Percentiles rank a stretch among this genome's conserved stretches.
Evolutionary conservation across 1,284 basidiomycete genomes (phyloP).

Genomic region (Abortiporus biennis): DNA sequence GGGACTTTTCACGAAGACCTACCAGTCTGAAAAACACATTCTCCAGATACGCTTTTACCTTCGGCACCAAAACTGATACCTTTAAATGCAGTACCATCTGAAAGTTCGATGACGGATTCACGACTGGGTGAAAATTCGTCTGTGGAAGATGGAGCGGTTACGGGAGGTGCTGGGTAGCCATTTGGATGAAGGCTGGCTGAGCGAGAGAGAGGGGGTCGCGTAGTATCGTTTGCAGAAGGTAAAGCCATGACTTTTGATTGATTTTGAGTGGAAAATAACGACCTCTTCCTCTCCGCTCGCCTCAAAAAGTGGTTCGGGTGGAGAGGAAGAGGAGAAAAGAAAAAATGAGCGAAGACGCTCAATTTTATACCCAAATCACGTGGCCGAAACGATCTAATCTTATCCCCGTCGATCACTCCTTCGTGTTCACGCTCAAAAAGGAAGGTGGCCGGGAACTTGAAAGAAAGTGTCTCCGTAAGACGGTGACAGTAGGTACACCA

Average conservation of each 20-base stretch:
- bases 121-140: conserved; percentile 19
- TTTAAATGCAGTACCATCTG: conserved; percentile 84
- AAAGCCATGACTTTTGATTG: conserved; percentile 24
- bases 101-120: conserved; percentile 83
- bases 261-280: conserved; percentile 18
- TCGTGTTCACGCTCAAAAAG: too few relatives aligned
- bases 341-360: conserved; percentile 14
- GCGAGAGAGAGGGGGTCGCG: conserved; percentile 42
- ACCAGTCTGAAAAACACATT: conserved; percentile 99
- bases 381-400: background rate
- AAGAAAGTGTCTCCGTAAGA: too few relatives aligned
- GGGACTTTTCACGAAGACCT: conserved; percentile 25
- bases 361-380: background rate
- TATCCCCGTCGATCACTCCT: too few relatives aligned
- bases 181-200: conserved; percentile 34
- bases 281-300: conserved; percentile 57
- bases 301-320: conserved; percentile 27
- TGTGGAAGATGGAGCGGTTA: conserved; percentile 37
- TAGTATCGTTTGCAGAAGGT: conserved; percentile 25
- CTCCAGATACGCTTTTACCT: conserved; percentile 88
- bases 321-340: conserved; percentile 38
- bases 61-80: conserved; percentile 94
- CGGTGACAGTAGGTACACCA: too few relatives aligned
- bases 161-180: conserved; percentile 45
- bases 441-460: too few relatives aligned